These are phyloP conservation scores for Lachancea mirantina DNA, from an alignment of 805 yeast species.

Conservation along the genomic window DNA sequence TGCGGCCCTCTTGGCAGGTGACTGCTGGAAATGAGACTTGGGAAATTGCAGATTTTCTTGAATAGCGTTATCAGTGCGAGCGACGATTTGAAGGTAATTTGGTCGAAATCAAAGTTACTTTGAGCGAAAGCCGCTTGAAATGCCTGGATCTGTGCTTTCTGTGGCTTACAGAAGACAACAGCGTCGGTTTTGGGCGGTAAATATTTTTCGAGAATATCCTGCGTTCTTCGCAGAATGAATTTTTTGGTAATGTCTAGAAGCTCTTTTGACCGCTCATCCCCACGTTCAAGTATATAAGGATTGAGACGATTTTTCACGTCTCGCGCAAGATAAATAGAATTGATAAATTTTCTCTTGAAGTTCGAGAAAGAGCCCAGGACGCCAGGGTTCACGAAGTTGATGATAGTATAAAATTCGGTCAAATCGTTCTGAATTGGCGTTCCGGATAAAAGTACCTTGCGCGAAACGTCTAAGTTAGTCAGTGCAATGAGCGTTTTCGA, in stretches of 20 bases:
- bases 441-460: conserved; percentile 68
- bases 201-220: conserved; percentile 46
- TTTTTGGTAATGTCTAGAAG: conserved; percentile 55
- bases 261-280: conserved; percentile 56
- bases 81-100: conserved; percentile 35
- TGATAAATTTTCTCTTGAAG: conserved; percentile 56
- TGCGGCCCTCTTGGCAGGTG: too few species aligned
- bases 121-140: conserved; percentile 43
- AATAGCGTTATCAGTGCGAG: conserved; percentile 65
- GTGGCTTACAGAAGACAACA: conserved; percentile 73
- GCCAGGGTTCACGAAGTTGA: conserved; percentile 81
- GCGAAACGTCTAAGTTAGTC: conserved; percentile 45
- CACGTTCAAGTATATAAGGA: conserved; percentile 42
- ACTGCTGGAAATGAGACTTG: conserved; percentile 43
- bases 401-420: conserved; percentile 69
- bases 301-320: conserved; percentile 53
- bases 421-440: conserved; percentile 94
- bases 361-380: conserved; percentile 54
- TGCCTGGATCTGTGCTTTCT: conserved; percentile 48
- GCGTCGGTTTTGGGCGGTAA: conserved; percentile 71
- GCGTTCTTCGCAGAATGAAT: conserved; percentile 70
- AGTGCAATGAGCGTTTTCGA: conserved; percentile 67
- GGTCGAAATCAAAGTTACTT: conserved; percentile 24
- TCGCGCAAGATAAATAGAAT: conserved; percentile 67
- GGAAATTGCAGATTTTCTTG: conserved; percentile 80